phyloP scores from a whole-genome alignment of 1,284 basidiomycete genomes.

The Ustilago hordei region DNA sequence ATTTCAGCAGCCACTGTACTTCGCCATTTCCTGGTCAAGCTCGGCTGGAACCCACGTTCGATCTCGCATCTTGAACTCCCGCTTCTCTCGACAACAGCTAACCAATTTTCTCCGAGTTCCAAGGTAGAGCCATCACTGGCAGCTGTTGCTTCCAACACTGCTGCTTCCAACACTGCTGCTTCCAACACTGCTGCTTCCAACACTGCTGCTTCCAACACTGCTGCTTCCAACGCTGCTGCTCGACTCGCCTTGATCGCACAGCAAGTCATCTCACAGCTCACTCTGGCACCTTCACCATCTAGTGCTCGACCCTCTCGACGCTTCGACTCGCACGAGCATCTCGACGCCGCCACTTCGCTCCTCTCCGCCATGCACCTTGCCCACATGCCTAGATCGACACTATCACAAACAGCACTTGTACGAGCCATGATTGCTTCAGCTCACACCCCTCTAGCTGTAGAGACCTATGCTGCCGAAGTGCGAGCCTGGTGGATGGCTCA shows the following conservation, averaged over 20 bases:
- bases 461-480: slow-evolving; percentile 29
- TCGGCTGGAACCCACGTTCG: slow-evolving; percentile 30
- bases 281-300: slow-evolving; percentile 17
- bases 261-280: slow-evolving; percentile 32
- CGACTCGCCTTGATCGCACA: slow-evolving; percentile 22
- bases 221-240: not conserved
- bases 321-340: slow-evolving; percentile 25
- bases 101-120: not conserved
- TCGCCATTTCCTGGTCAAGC: slow-evolving; percentile 32
- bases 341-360: slow-evolving; percentile 24
- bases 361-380: slow-evolving; percentile 25
- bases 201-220: not conserved
- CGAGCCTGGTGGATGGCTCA: slow-evolving; percentile 43
- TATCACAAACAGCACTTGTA: slow-evolving; percentile 30
- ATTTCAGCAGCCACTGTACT: slow-evolving; percentile 21
- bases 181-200: not conserved
- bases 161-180: not conserved
- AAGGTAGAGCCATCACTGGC: not conserved
- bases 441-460: slow-evolving; percentile 19
- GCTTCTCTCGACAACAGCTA: not conserved
- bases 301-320: slow-evolving; percentile 28
- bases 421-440: slow-evolving; percentile 32
- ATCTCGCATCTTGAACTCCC: not conserved
- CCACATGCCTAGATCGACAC: slow-evolving; percentile 20
- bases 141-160: not conserved